Conservation (phyloP, 139 green algal species). For the Chara braunii region DNA sequence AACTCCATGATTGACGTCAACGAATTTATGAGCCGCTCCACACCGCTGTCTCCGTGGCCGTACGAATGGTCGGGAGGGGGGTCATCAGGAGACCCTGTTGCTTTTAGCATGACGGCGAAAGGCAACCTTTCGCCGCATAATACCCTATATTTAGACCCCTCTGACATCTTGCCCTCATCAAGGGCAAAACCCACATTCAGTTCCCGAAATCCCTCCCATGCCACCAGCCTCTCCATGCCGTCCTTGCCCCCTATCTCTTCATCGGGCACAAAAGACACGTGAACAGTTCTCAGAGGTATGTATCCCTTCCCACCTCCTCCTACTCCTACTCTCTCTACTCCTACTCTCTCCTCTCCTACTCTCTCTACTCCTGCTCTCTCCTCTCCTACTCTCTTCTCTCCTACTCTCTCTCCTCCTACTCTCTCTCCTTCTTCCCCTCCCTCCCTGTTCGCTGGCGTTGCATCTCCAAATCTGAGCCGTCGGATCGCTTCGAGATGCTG, state of each 20-base stretch:
- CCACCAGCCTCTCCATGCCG: conserved; percentile 3
- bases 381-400: too few relatives aligned
- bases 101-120: conserved; percentile 14
- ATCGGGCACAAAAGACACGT: conserved; percentile 22
- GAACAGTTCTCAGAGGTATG: conserved; percentile 5
- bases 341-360: too few relatives aligned
- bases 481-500: conserved; percentile 29
- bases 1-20: neutral
- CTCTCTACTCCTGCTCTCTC: too few relatives aligned
- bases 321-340: too few relatives aligned
- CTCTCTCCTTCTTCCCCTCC: too few relatives aligned
- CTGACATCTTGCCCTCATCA: conserved; percentile 15
- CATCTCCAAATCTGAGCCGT: neutral
- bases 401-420: too few relatives aligned
- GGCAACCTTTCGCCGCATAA: conserved; percentile 14
- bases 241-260: conserved; percentile 19
- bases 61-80: conserved; percentile 10
- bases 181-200: conserved; percentile 3
- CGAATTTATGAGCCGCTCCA: neutral
- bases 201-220: neutral
- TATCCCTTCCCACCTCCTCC: neutral
- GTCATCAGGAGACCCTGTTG: neutral
- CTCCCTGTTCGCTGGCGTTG: too few relatives aligned
- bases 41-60: neutral
- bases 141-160: too few relatives aligned